Evolutionary conservation across 129 eudicot genomes (phyloP), one percentile per base, ranked within the genome.

Genomic region (Saussurea involucrata): DNA sequence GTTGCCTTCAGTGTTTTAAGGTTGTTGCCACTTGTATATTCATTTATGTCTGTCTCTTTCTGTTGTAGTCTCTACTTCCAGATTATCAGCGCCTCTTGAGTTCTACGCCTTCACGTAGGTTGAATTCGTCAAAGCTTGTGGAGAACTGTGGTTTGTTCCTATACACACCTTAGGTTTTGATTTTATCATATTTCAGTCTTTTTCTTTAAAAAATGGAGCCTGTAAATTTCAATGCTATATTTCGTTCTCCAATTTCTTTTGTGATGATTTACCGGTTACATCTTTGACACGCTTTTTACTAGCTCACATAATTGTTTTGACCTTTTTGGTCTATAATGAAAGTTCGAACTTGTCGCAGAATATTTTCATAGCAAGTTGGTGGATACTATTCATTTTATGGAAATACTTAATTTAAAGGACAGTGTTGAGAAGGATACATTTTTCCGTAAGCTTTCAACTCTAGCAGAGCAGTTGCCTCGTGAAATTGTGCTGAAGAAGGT

Each of bases 1-100:
- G 29, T 42, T 27, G 71, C 49, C 68, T 76, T 29, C 20, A 55
- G 70, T 76, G 79, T 86, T 80, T 77, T 46, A 25, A 64, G 37
- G 78, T 82, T 78, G 71, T 68, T 57, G 13, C 80, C 65, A 75
- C 29, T 61, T 79, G 69, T 67, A 71, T 69, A 68, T 75, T 73
- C 63, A 71, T 82, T 84, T 84, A 84, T 79, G 78, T 82, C 76
- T 86, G 68, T 67, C 68, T 66, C 74, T 84, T 60, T 85, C 28
- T 65, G 75, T 79, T 78, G 83, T 86, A 95, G 99, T 86, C 97
- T 81, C 88, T 95, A 75, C 99, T 95, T 95, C 99, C 96, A 85
- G 96, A 95, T 87, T 95, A 95, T 83, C 99, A 92, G 84, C 90
- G 97, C 49, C 96, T 95, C 73, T 86, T 95, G 89, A 92, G 99